Evolutionary conservation across 2,329 filamentous ascomycete species (phyloP).

Genomic region (Thermothelomyces thermophilus): DNA sequence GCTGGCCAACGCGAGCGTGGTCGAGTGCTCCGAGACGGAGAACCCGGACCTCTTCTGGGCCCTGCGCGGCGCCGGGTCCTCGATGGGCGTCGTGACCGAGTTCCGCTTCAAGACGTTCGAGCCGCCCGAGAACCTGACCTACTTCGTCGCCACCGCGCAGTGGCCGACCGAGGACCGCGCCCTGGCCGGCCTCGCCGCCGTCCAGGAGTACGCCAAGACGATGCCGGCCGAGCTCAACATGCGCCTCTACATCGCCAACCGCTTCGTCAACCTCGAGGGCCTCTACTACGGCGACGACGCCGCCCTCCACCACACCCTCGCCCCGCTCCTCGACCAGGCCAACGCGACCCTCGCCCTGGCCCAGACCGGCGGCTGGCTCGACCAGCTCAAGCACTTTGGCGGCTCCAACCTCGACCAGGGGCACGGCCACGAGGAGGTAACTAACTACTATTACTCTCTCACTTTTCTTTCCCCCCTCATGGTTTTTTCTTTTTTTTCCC

Average conservation of each 20-base stretch:
- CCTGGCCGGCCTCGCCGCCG: slow-evolving; percentile 24
- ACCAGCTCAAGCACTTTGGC: slow-evolving; percentile 31
- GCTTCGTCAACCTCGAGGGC: slow-evolving; percentile 34
- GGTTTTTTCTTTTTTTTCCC: too few species aligned
- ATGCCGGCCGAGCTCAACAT: slow-evolving; percentile 39
- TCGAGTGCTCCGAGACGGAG: slow-evolving; percentile 30
- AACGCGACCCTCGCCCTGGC: slow-evolving; percentile 30
- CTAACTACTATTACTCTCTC: too few species aligned
- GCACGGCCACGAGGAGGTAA: slow-evolving; percentile 27
- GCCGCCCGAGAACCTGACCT: slow-evolving; percentile 30
- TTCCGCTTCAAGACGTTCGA: slow-evolving; percentile 37
- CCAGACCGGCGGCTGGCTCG: slow-evolving; percentile 28
- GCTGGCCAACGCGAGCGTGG: slow-evolving; percentile 33
- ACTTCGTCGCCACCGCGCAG: slow-evolving; percentile 27
- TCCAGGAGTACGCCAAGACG: slow-evolving; percentile 29
- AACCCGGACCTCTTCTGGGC: slow-evolving; percentile 39
- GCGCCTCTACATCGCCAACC: slow-evolving; percentile 33
- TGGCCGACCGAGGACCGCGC: slow-evolving; percentile 28
- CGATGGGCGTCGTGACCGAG: slow-evolving; percentile 35
- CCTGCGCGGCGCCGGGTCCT: slow-evolving; percentile 35
- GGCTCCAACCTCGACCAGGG: slow-evolving; percentile 28
- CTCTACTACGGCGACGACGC: slow-evolving; percentile 34
- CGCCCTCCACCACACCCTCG: slow-evolving; percentile 29
- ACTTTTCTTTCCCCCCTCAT: too few species aligned
- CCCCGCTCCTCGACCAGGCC: slow-evolving; percentile 31